Base-by-base conservation (phyloP, 2,329 filamentous ascomycete genomes). In the Coleophoma cylindrospora region DNA sequence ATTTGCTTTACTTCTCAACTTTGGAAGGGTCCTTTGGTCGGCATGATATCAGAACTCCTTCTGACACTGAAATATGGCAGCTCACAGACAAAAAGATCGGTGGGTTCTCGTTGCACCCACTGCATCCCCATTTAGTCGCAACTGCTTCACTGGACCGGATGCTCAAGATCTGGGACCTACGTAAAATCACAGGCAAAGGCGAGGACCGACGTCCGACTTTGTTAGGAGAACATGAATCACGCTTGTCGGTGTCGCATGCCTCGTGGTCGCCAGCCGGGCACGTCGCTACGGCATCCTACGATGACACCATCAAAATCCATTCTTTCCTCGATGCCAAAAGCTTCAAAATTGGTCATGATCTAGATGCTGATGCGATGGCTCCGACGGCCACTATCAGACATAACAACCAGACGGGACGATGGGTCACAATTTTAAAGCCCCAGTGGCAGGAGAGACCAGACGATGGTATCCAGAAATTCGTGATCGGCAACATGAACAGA, bases 401-500 rank as follows among this genome's bases (percentile, higher is more conserved):
- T 63, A 99, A 99, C 64, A 96, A 96, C 63, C 94, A 99, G 70
- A 97, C 91, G 0, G 94, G 92, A 0, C 79, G 91, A 49, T 96
- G 90, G 90, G 91, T 96, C 0, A 95, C 90, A 0, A 96, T 80
- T 34, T 67, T 76, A 64, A 95, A 77, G 78, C 94, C 66, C 0
- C 90, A 96, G 60, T 99, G 94, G 94, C 94, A 99, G 67, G 74
- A 80, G 33, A 77, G 80, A 43, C 92, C 94, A 0, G 72, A 77
- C 34, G 89, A 94, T 51, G 84, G 85, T 8, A 83, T 95, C 5
- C 86, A 95, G 55, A 90, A 92, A 54, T 91, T 99, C 61, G 88
- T 83, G 21, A 92, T 99, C 50, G 94, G 89, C 1, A 99, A 97
- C 60, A 97, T 97, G 94, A 96, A 95, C 64, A 83, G 94, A 1